Conservation (phyloP, 208 protist species). For the Acanthamoeba royreba region DNA sequence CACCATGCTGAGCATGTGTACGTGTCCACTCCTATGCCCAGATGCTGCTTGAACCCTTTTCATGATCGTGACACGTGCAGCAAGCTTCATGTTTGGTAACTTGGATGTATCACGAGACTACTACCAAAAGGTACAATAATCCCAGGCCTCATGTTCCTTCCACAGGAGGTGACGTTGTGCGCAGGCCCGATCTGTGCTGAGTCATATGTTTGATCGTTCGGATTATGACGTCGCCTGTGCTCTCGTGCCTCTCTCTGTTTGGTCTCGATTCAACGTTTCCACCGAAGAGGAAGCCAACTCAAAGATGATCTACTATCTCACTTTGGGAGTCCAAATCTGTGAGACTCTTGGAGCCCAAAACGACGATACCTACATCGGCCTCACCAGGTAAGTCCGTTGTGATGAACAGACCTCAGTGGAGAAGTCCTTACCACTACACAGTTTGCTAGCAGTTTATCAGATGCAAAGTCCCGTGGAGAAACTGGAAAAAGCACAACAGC, state of each 20-base stretch:
- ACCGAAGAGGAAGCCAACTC: neutral
- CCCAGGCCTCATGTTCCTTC: neutral
- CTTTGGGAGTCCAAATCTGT: neutral
- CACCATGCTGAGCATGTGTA: neutral
- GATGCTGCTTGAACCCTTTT: neutral
- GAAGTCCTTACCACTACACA: no score
- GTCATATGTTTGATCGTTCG: neutral
- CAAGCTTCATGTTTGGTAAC: neutral
- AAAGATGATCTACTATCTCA: neutral
- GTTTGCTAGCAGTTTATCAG: no score
- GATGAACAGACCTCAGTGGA: no score
- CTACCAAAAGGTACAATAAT: neutral
- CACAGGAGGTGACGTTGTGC: no score
- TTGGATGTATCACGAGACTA: neutral
- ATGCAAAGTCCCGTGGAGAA: no score
- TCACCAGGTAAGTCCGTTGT: neutral
- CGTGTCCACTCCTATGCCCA: no score
- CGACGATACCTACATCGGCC: neutral
- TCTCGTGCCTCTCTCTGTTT: neutral
- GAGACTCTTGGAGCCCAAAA: neutral
- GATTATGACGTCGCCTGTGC: neutral
- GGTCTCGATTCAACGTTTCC: neutral
- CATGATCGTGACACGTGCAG: no score
- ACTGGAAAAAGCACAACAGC: neutral
- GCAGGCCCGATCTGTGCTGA: neutral